Conservation (phyloP, 306 rosid species). For the Cicer pinnatifidum region DNA sequence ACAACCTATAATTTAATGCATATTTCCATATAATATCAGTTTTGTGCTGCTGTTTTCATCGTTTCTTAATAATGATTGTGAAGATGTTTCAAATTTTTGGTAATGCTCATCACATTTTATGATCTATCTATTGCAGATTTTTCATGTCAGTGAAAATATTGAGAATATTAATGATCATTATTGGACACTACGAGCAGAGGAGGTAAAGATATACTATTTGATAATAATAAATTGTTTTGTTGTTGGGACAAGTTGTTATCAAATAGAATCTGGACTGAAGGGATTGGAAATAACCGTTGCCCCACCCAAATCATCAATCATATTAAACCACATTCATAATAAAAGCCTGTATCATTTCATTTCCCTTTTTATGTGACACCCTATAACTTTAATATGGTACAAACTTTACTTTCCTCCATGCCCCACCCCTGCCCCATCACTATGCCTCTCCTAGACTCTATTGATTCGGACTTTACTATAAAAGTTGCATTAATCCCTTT, state of each 20-base stretch:
- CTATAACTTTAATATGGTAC: not conserved
- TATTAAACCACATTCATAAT: not conserved
- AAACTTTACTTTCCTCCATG: not conserved
- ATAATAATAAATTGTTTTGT: constrained; percentile 3
- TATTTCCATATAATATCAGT: not conserved
- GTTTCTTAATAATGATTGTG: not conserved
- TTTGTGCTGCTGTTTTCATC: not conserved
- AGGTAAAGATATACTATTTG: constrained; percentile 51
- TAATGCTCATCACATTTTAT: constrained; percentile 8
- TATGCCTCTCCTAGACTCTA: not conserved
- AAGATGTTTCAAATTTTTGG: constrained; percentile 1
- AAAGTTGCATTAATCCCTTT: not conserved
- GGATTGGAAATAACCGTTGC: not conserved
- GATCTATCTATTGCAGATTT: constrained; percentile 55
- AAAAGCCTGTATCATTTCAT: not conserved
- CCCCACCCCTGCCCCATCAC: not conserved
- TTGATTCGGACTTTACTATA: not conserved
- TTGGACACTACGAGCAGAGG: constrained; percentile 88
- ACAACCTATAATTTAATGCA: not conserved
- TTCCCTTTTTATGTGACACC: not conserved
- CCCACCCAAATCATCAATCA: not conserved
- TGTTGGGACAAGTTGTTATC: not conserved
- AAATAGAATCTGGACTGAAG: not conserved
- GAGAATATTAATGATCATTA: constrained; percentile 56
- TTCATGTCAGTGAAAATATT: constrained; percentile 67